Evolutionary conservation across 768 basidiomycete species (phyloP), one percentile per base, ranked within the genome.

Genomic region (Lactarius tabidus): DNA sequence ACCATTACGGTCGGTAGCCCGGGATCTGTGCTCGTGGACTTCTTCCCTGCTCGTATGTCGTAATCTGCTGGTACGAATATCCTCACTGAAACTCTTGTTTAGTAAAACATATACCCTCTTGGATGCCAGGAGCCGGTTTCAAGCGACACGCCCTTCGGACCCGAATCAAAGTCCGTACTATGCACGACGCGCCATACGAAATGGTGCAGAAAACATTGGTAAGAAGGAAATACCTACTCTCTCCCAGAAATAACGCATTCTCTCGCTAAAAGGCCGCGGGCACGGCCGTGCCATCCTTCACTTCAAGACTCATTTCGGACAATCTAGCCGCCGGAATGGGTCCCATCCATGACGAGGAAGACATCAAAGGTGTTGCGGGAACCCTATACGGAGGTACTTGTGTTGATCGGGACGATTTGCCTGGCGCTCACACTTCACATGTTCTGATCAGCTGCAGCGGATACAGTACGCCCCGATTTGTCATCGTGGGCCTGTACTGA

Each of bases 21-120:
- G 15, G 74, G 71, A 17, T 70, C 74, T 12, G 70, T 72, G 61
- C 70, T 75, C n/a, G 75, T 76, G 14, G 75, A 76, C 65, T 75
- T 76, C 67, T 72, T 76, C 63, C 75, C 75, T 9, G 60, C 71
- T 39, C 58, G 75, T 76, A 65, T 60, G 75, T 71, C 23, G 45
- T 3, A 48, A 48, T 26, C 23, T 26, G 23, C 45, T 6, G 45
- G 0, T 8, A 43, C 17, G 33, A 33, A 33, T 33, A 33, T 12
- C 35, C 20, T 45, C n/a, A 62, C 26, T 10, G 54, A 26, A 6
- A 15, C 31, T 31, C 17, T 57, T 35, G 14, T 45, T 0, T 31
- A 70, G 69, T 70, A 12, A 70, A 45, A 28, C 57, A 69, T 29
- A 62, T 68, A 26, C 69, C 69, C 18, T 52, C 67, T 17, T 70